These are phyloP conservation scores for Themeda triandra DNA, from an alignment of 176 grass and related monocot genomes.

Conservation along the genomic window DNA sequence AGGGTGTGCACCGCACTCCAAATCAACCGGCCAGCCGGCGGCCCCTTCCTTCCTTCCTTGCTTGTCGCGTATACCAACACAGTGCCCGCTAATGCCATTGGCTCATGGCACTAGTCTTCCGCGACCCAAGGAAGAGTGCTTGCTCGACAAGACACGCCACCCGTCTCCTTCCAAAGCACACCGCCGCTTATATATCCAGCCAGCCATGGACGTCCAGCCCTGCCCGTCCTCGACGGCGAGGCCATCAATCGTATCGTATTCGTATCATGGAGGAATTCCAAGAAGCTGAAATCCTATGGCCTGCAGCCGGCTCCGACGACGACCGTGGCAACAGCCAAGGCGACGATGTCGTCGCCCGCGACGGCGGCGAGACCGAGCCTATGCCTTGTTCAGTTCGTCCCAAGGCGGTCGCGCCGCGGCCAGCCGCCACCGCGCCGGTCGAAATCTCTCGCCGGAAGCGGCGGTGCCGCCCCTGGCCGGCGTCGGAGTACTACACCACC, in stretches of 20 bases:
- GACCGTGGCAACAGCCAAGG: background rate
- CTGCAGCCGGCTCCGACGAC: background rate
- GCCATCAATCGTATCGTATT: background rate
- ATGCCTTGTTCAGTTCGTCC: background rate
- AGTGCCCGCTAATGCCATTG: background rate
- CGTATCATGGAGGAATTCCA: conserved; percentile 53
- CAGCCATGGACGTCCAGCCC: background rate
- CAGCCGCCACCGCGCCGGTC: conserved; percentile 25
- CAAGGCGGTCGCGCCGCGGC: background rate
- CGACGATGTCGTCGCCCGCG: background rate
- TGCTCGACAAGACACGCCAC: conserved; percentile 49
- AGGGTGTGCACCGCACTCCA: conserved; percentile 49
- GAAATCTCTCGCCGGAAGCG: conserved; percentile 37
- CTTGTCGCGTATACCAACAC: background rate
- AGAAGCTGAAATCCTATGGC: conserved; percentile 63
- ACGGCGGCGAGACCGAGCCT: background rate
- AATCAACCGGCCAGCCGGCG: background rate
- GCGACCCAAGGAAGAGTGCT: conserved; percentile 31
- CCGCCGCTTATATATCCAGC: conserved; percentile 17
- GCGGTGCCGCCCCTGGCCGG: conserved; percentile 43
- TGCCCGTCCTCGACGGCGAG: conserved; percentile 25
- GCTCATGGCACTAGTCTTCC: background rate
- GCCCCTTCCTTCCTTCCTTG: background rate
- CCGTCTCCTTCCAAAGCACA: conserved; percentile 8
- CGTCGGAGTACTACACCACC: background rate